Evolutionary conservation across 768 basidiomycete species (phyloP), one percentile per base, ranked within the genome.

Genomic region (Amanita fuliginea): DNA sequence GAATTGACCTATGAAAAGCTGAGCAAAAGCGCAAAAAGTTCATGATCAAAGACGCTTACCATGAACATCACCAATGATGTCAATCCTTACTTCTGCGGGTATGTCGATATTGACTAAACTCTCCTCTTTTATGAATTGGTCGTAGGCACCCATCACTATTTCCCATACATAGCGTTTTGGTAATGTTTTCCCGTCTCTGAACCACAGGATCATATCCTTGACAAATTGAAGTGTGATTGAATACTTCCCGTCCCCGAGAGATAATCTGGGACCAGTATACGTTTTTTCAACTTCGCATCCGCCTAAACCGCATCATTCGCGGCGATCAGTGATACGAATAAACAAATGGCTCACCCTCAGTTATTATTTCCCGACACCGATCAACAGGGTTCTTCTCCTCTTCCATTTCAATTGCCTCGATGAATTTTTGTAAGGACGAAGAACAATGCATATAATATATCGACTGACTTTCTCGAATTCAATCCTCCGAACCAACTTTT

Each of bases 21-120:
- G 28, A 52, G 39, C 24, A 26, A 40, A 39, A 39, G 42, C 22
- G 52, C 35, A 36, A 16, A n/a, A 44, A 49, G n/a, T 16, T 30
- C 19, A n/a, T 24, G 19, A 42, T 37, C 39, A 34, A 40, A 42
- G 35, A 24, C 34, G 64, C 70, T 36, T 54, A 87, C 92, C 92
- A 64, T 96, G 93, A 10, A 93, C 89, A 64, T 98, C 95, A 11
- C 96, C 96, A 56, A 99, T 93, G 49, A 99, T 83, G 65, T 98
- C 93, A 60, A 85, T 81, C 0, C 83, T 92, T 48, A 82, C 71
- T 0, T 85, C 93, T 11, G 91, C 81, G 22, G 75, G 73, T 19
- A 99, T 64, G 44, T 74, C 66, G 19, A 94, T 73, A 46, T 85
- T 76, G 13, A 94, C 89, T 59, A 99, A 56, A 55, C 81, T 92